phyloP scores from a whole-genome alignment of 345 rosid species.

The Noccaea bulbosa region DNA sequence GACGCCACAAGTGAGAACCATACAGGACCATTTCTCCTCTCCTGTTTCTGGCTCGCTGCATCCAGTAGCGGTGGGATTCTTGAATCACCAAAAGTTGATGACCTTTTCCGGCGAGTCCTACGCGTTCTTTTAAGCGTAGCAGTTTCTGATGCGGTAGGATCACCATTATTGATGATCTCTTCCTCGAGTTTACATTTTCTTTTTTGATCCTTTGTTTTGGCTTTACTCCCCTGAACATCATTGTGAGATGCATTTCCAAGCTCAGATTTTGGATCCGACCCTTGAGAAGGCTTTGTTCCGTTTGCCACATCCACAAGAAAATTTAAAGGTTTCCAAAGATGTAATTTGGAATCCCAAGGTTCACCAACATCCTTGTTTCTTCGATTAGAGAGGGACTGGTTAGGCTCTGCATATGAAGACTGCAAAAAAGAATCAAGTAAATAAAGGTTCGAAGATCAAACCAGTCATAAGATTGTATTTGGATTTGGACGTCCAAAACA shows the following conservation, averaged over 20 bases:
- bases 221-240: slow-evolving; percentile 50
- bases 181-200: slow-evolving; percentile 51
- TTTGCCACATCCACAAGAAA: slow-evolving; percentile 96
- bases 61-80: slow-evolving; percentile 59
- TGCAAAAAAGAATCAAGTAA: slow-evolving; percentile 9
- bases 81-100: slow-evolving; percentile 55
- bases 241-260: slow-evolving; percentile 44
- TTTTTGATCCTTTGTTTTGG: slow-evolving; percentile 61
- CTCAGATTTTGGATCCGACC: slow-evolving; percentile 51
- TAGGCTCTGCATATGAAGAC: slow-evolving; percentile 62
- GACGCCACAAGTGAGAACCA: slow-evolving; percentile 97
- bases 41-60: slow-evolving; percentile 54
- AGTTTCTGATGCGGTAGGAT: slow-evolving; percentile 58
- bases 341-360: slow-evolving; percentile 65
- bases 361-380: slow-evolving; percentile 53
- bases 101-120: slow-evolving; percentile 66
- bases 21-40: slow-evolving; percentile 71
- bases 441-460: slow-evolving; percentile 16
- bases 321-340: slow-evolving; percentile 86
- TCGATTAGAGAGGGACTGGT: slow-evolving; percentile 41
- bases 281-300: slow-evolving; percentile 77
- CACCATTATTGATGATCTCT: slow-evolving; percentile 52
- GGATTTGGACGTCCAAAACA: slow-evolving; percentile 13
- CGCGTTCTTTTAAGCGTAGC: slow-evolving; percentile 62
- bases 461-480: slow-evolving; percentile 6